phyloP scores from a whole-genome alignment of 306 rosid genomes.

The Glycine latifolia region DNA sequence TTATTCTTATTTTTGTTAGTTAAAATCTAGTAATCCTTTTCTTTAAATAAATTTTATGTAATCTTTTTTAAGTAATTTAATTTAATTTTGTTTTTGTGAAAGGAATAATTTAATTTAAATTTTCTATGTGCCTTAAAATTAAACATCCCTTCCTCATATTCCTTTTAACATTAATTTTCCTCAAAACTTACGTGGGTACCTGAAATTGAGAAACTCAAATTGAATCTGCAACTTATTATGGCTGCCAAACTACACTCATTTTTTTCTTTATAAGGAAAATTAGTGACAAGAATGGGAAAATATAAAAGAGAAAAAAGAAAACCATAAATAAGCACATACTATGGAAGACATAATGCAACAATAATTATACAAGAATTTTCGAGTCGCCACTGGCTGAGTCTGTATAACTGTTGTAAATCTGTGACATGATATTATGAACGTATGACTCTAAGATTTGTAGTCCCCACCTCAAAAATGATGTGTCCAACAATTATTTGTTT shows the following conservation, averaged over 20 bases:
- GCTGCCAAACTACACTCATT: not conserved
- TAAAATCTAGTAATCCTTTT: too few relatives aligned
- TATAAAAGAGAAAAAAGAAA: not conserved
- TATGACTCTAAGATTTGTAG: not conserved
- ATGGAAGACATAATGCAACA: not conserved
- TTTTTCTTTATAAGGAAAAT: not conserved
- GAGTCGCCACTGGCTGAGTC: constrained; percentile 3
- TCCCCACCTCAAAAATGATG: not conserved
- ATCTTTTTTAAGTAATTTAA: not conserved
- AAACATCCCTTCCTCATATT: not conserved
- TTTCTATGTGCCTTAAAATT: not conserved
- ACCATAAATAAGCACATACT: too few relatives aligned
- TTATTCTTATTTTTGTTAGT: too few relatives aligned
- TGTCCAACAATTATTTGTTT: not conserved
- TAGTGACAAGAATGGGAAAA: not conserved
- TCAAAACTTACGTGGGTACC: not conserved
- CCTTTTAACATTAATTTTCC: not conserved
- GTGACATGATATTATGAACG: not conserved
- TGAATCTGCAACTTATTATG: not conserved
- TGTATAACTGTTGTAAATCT: not conserved
- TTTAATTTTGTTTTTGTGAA: too few relatives aligned
- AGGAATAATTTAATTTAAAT: not conserved
- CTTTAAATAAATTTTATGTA: not conserved
- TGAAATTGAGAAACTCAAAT: not conserved
- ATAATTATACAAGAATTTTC: not conserved